These are phyloP conservation scores for Coniella vitis DNA, from an alignment of 2,329 filamentous ascomycete genomes.

Conservation along the genomic window DNA sequence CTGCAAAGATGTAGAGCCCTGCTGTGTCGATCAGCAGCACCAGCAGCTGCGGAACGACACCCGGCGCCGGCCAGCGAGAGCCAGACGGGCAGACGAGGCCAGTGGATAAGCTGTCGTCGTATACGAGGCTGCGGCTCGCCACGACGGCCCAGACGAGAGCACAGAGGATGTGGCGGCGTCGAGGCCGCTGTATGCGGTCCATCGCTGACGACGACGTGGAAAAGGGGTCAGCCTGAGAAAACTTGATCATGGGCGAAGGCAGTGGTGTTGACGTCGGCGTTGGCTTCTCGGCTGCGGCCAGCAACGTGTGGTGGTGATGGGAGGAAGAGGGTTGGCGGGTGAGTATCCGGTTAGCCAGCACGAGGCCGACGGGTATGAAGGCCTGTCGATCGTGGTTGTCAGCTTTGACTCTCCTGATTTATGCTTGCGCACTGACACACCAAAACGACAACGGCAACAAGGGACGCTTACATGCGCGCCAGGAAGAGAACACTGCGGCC, in stretches of 20 bases:
- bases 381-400: not conserved
- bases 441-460: too few relatives aligned
- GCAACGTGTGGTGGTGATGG: too few relatives aligned
- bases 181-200: not conserved
- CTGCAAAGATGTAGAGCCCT: not conserved
- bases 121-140: not conserved
- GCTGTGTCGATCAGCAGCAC: not conserved
- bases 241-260: not conserved
- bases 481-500: not conserved
- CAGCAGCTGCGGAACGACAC: not conserved
- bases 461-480: not conserved
- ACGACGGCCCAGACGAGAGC: not conserved
- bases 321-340: not conserved
- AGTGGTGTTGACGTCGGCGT: not conserved
- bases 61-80: not conserved
- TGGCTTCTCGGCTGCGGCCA: too few relatives aligned
- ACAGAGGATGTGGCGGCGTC: not conserved
- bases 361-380: not conserved
- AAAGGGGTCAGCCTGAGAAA: too few relatives aligned
- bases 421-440: too few relatives aligned
- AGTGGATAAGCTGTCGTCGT: not conserved
- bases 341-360: not conserved
- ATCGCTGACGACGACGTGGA: too few relatives aligned
- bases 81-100: not conserved
- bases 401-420: too few relatives aligned